These are phyloP conservation scores for Penicillium sp. DNA, from an alignment of 2,329 filamentous ascomycete species.

Conservation along the genomic window DNA sequence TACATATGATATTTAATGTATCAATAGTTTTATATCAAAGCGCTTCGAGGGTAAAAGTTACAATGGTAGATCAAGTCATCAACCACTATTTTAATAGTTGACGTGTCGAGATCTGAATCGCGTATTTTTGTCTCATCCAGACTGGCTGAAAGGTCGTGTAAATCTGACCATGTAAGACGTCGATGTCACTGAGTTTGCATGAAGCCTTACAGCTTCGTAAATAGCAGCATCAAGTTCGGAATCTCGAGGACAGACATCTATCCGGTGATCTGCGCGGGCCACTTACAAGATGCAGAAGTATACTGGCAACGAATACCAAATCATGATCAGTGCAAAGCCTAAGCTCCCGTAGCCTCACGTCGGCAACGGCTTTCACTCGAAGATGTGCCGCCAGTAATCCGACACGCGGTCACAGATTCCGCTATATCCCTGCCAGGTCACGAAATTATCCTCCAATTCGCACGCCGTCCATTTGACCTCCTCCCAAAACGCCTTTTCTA, in stretches of 20 bases:
- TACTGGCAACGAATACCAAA: background rate
- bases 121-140: background rate
- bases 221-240: background rate
- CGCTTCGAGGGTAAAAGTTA: background rate
- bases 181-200: background rate
- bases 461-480: slow-evolving; percentile 46
- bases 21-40: too few relatives aligned
- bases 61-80: background rate
- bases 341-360: background rate
- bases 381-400: slow-evolving; percentile 40
- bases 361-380: slow-evolving; percentile 14
- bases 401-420: slow-evolving; percentile 40
- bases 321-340: background rate
- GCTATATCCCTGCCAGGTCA: slow-evolving; percentile 34
- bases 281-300: background rate
- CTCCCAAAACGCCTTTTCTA: slow-evolving; percentile 44
- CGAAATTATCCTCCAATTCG: slow-evolving; percentile 40
- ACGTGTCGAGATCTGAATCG: background rate
- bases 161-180: background rate
- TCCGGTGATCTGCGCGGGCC: background rate
- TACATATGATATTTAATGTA: too few relatives aligned
- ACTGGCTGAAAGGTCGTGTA: background rate
- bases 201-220: background rate
- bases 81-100: too few relatives aligned
- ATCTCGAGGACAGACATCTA: background rate